A percentile compares a stretch with the other conserved stretches of the same genome.
Evolutionary conservation across 306 rosid genomes (phyloP).

Genomic region (Quercus robur): DNA sequence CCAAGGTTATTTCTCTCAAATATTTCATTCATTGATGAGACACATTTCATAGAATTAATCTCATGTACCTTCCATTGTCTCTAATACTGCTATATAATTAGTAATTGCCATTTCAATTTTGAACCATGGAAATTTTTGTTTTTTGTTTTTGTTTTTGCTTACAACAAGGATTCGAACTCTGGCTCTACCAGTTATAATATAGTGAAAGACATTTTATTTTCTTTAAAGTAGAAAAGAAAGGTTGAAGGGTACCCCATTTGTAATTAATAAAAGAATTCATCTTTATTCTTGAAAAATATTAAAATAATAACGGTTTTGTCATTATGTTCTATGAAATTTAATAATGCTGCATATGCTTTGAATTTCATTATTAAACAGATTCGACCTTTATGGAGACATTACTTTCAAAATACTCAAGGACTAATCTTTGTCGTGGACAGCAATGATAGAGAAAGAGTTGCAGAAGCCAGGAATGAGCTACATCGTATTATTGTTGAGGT

Average conservation of each 20-base stretch:
- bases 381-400: slow-evolving; percentile 51
- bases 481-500: slow-evolving; percentile 43
- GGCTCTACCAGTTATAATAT: background rate
- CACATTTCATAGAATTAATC: no score
- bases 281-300: background rate
- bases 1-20: no score
- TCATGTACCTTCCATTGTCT: no score
- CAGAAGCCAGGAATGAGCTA: slow-evolving; percentile 44
- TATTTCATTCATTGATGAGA: no score
- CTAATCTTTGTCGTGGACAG: slow-evolving; percentile 52
- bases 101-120: no score
- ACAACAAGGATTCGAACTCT: no score
- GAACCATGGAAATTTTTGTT: no score
- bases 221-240: no score
- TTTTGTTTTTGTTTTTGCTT: no score
- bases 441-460: slow-evolving; percentile 35
- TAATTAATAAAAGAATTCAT: background rate
- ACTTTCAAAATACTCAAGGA: slow-evolving; percentile 45
- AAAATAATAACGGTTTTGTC: background rate
- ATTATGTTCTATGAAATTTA: background rate
- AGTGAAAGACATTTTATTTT: background rate
- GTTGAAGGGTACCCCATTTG: no score
- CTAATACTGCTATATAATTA: no score
- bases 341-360: background rate
- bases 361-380: slow-evolving; percentile 26